Evolutionary conservation across 257 asterid genomes (phyloP).

Genomic region (Euphrasia confusa): DNA sequence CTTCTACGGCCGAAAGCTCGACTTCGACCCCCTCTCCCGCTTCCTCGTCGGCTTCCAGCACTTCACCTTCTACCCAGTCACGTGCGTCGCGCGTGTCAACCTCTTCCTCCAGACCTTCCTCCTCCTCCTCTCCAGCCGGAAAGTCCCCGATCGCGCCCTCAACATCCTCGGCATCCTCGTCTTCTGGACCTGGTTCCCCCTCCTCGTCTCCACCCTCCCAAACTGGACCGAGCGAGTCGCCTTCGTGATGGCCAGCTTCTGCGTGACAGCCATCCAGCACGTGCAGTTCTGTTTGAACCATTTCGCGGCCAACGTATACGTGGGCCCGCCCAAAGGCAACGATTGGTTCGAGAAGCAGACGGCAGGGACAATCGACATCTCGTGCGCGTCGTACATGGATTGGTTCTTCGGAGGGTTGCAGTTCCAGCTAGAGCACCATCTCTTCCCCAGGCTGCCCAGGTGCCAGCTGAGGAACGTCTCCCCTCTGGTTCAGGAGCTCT

Average conservation of each 20-base stretch:
- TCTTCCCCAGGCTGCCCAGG: conserved; percentile 90
- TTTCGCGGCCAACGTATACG: conserved; percentile 68
- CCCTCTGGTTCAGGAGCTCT: conserved; percentile 61
- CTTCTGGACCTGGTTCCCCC: conserved; percentile 93
- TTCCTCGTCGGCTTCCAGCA: conserved; percentile 75
- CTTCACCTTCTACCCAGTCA: conserved; percentile 58
- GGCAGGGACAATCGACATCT: conserved; percentile 69
- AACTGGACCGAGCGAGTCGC: conserved; percentile 53
- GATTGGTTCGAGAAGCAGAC: conserved; percentile 94
- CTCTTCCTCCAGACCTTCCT: conserved; percentile 68
- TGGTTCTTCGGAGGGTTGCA: conserved; percentile 88
- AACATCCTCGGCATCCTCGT: conserved; percentile 65
- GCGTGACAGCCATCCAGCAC: conserved; percentile 62
- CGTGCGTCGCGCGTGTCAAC: conserved; percentile 64
- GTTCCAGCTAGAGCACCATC: conserved; percentile 84
- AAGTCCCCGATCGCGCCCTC: conserved; percentile 54
- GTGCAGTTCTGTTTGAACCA: conserved; percentile 81
- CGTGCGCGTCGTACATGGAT: conserved; percentile 65
- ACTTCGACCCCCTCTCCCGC: conserved; percentile 51
- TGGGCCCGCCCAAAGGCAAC: conserved; percentile 68
- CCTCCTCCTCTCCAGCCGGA: conserved; percentile 53
- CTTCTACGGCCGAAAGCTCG: conserved; percentile 60
- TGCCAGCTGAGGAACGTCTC: conserved; percentile 68
- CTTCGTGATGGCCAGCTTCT: conserved; percentile 58
- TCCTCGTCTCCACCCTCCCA: conserved; percentile 58